These are phyloP conservation scores for Cardamine chenopodiifolia DNA, from an alignment of 345 rosid genomes.

Conservation along the genomic window DNA sequence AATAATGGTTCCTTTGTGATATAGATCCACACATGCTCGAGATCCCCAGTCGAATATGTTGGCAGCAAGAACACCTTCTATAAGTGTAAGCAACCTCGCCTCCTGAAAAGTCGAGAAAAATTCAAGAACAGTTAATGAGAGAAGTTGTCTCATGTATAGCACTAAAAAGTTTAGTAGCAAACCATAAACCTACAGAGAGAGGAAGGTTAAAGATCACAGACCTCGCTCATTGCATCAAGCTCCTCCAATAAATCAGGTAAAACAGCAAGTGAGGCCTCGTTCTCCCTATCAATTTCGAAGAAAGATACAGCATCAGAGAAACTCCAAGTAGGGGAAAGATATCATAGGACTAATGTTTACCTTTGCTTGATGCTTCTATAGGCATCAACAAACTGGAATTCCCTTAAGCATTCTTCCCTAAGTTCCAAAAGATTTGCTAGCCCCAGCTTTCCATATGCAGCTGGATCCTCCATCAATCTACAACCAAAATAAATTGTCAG, in stretches of 20 bases:
- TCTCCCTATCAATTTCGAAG: slow-evolving; percentile 65
- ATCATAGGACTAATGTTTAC: slow-evolving; percentile 41
- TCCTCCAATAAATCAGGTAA: slow-evolving; percentile 83
- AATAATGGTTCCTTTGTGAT: slow-evolving; percentile 96
- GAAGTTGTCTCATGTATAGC: slow-evolving; percentile 7
- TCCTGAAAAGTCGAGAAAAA: slow-evolving; percentile 57
- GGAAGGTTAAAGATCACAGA: slow-evolving; percentile 38
- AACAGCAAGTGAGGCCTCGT: slow-evolving; percentile 98
- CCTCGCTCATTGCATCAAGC: slow-evolving; percentile 91
- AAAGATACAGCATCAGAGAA: slow-evolving; percentile 20
- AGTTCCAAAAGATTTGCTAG: slow-evolving; percentile 97
- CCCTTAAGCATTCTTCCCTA: slow-evolving; percentile 97
- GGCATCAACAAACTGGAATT: slow-evolving; percentile 92
- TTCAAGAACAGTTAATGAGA: slow-evolving; percentile 3
- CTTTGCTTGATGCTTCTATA: slow-evolving; percentile 97
- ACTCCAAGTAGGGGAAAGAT: slow-evolving; percentile 13
- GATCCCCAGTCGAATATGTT: slow-evolving; percentile 99
- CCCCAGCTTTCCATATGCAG: slow-evolving; percentile 96
- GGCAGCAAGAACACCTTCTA: slow-evolving; percentile 98
- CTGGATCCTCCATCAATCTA: slow-evolving; percentile 99
- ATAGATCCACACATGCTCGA: slow-evolving; percentile 97
- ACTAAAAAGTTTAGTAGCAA: not conserved
- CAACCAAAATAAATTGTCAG: slow-evolving; percentile 20
- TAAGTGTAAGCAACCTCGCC: slow-evolving; percentile 79
- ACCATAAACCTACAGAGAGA: slow-evolving; percentile 9